Conservation (phyloP, 1,284 basidiomycete species). For the Puccinia sorghi region DNA sequence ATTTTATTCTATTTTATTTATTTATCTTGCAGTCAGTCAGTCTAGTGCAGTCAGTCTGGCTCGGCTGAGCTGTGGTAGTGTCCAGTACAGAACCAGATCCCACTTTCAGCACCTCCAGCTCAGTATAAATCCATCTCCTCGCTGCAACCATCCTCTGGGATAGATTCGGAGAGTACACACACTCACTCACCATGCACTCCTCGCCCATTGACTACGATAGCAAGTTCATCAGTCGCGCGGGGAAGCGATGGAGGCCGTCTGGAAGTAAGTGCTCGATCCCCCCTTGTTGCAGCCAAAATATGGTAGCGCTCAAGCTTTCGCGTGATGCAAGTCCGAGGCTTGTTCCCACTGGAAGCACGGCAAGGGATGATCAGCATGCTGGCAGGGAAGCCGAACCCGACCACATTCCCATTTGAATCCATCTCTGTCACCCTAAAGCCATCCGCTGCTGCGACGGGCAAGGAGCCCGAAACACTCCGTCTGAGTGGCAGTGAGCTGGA, state of each 20-base stretch:
- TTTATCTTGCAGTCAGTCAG: too few species aligned
- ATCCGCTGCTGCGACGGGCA: neutral
- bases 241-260: conserved; percentile 42
- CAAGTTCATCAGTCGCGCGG: conserved; percentile 33
- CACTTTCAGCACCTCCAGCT: too few species aligned
- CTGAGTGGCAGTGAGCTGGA: conserved; percentile 55
- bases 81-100: too few species aligned
- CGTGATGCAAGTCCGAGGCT: conserved; percentile 61
- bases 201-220: conserved; percentile 37
- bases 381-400: conserved; percentile 73
- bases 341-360: conserved; percentile 73
- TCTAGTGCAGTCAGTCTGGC: too few species aligned
- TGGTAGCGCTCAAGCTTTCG: neutral
- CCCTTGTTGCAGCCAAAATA: neutral
- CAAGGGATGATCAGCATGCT: conserved; percentile 83
- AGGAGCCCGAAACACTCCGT: conserved; percentile 9
- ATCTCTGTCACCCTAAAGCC: conserved; percentile 63
- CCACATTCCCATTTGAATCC: conserved; percentile 82
- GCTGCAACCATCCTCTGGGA: too few species aligned
- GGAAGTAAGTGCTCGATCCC: conserved; percentile 38
- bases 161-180: too few species aligned
- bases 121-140: too few species aligned
- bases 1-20: too few species aligned
- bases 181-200: neutral
- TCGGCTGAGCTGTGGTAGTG: too few species aligned